Evolutionary conservation across 805 yeast species (phyloP), one percentile per base, ranked within the genome.

Genomic region (Cyberlindnera samutprakarnensis): DNA sequence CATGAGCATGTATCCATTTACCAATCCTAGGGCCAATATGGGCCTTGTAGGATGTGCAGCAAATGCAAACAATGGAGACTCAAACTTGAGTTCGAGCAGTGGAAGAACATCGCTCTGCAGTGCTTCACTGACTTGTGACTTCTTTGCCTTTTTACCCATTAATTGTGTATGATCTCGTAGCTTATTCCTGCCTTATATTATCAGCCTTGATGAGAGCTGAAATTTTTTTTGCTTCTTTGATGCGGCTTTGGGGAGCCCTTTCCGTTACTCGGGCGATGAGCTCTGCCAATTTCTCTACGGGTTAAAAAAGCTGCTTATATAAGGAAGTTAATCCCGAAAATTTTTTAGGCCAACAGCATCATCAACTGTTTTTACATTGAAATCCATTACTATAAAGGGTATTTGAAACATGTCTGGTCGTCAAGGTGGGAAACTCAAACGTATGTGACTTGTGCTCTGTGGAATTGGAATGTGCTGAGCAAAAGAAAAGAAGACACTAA

Each of bases 361-460:
- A n/a, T n/a, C n/a, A n/a, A n/a, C n/a, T n/a, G n/a, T n/a, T n/a
- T n/a, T n/a, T n/a, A n/a, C n/a, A n/a, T n/a, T n/a, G n/a, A n/a
- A n/a, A n/a, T n/a, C n/a, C n/a, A n/a, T n/a, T n/a, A n/a, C n/a
- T n/a, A n/a, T n/a, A n/a, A n/a, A n/a, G n/a, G n/a, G n/a, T n/a
- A n/a, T n/a, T n/a, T n/a, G n/a, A n/a, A n/a, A n/a, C 27, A 86
- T 87, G 95, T 86, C 95, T 31, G 87, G 95, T 51, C 87, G 96
- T 68, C 96, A 88, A 70, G 96, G 96, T 56, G 96, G 96, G 54
- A 88, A 88, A 60, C 77, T 88, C 38, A 88, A 88, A 76, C 96
- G 87, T 65, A 53, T 39, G 75, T 62, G 7, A 15, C n/a, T 19
- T 12, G 8, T 19, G 21, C 10, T 8, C 21, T 8, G 10, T 19